Evolutionary conservation across 148 eudicot genomes (phyloP).

Genomic region (Simmondsia chinensis): DNA sequence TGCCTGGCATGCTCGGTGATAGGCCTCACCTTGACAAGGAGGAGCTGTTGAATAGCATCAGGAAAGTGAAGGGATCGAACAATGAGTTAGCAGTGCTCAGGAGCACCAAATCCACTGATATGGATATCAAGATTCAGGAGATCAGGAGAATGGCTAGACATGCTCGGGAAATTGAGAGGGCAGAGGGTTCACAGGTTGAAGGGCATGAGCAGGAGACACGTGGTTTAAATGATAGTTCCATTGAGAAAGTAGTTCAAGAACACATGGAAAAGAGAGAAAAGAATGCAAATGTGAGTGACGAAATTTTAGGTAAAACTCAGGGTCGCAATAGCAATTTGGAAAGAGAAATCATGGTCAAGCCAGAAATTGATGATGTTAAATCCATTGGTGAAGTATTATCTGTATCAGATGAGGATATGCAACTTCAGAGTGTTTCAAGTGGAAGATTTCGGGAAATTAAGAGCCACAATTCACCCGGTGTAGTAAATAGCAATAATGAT

Average conservation of each 20-base stretch:
- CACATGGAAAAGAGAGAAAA: not conserved
- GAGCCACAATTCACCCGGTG: slow-evolving; percentile 3
- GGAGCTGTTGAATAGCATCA: slow-evolving; percentile 43
- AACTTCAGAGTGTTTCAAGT: slow-evolving; percentile 7
- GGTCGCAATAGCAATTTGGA: slow-evolving; percentile 10
- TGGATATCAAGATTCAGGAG: slow-evolving; percentile 28
- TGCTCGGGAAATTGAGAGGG: slow-evolving; percentile 54
- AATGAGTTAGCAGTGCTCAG: slow-evolving; percentile 11
- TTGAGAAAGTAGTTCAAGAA: not conserved
- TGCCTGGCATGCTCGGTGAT: slow-evolving; percentile 12
- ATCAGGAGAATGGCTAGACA: slow-evolving; percentile 59
- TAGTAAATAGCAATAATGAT: not conserved
- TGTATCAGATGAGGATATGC: slow-evolving; percentile 11
- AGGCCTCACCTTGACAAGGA: slow-evolving; percentile 62
- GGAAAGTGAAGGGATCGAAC: slow-evolving; percentile 25
- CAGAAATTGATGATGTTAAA: not conserved
- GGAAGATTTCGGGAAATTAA: slow-evolving; percentile 2
- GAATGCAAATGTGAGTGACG: slow-evolving; percentile 9
- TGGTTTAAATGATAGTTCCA: slow-evolving; percentile 6
- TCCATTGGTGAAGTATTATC: slow-evolving; percentile 5
- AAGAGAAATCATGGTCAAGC: slow-evolving; percentile 3
- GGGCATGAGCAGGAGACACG: slow-evolving; percentile 17
- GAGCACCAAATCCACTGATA: slow-evolving; percentile 7
- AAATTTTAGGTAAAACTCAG: not conserved
- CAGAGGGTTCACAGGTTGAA: slow-evolving; percentile 11